phyloP scores from a whole-genome alignment of 1,139 yeast species.

The Trichomonascaceae sp. region DNA sequence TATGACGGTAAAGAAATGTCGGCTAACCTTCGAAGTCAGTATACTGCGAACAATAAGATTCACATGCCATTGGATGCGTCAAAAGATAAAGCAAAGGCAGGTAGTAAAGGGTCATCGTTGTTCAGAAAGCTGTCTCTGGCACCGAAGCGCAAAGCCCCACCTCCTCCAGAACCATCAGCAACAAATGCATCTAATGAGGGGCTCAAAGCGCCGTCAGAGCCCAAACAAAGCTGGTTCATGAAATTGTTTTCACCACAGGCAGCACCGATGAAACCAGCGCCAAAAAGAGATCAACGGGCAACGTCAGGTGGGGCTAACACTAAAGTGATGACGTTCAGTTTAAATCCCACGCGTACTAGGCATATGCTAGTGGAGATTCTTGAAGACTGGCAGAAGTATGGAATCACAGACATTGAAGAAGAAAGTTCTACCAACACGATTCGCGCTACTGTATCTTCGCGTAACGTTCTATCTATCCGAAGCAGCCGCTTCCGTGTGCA shows the following conservation, averaged over 20 bases:
- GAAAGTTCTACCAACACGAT: slow-evolving; percentile 23
- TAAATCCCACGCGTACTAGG: slow-evolving; percentile 25
- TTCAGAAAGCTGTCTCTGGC: slow-evolving; percentile 17
- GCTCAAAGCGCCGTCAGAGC: slow-evolving; percentile 18
- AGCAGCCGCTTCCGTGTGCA: slow-evolving; percentile 29
- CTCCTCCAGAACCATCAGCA: slow-evolving; percentile 14
- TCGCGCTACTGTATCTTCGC: slow-evolving; percentile 30
- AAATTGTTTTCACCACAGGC: slow-evolving; percentile 27
- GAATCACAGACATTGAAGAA: slow-evolving; percentile 28
- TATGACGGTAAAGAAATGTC: slow-evolving; percentile 9
- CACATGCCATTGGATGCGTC: neutral
- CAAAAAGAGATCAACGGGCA: neutral
- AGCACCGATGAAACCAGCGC: neutral
- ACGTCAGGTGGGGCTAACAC: slow-evolving; percentile 12
- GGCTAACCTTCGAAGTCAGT: slow-evolving; percentile 6
- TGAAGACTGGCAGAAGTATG: slow-evolving; percentile 33
- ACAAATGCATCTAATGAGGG: slow-evolving; percentile 1
- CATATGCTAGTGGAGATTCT: slow-evolving; percentile 29
- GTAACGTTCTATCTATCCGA: slow-evolving; percentile 32
- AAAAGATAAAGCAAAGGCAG: slow-evolving; percentile 5
- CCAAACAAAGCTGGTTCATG: slow-evolving; percentile 37
- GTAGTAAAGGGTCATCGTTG: slow-evolving; percentile 14
- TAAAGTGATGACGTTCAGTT: slow-evolving; percentile 25
- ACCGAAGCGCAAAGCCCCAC: slow-evolving; percentile 22
- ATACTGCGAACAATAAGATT: slow-evolving; percentile 1